These are phyloP conservation scores for Penicillium sp. DNA, from an alignment of 2,329 filamentous ascomycete species.

Conservation along the genomic window DNA sequence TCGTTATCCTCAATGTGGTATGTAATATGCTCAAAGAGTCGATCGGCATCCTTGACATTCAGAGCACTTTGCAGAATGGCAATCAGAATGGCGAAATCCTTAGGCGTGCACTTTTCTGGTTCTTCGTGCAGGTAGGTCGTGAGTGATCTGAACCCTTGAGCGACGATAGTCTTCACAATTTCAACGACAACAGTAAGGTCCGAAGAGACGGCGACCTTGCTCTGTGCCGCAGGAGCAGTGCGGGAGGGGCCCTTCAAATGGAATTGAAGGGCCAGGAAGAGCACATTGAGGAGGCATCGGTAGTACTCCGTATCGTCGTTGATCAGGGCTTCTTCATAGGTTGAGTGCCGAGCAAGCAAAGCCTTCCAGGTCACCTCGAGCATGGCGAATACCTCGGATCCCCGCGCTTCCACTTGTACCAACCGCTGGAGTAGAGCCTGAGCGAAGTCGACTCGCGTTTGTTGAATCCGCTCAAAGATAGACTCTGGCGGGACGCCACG, in stretches of 20 bases:
- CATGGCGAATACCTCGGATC: slow-evolving; percentile 54
- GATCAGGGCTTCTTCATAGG: slow-evolving; percentile 60
- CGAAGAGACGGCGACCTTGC: slow-evolving; percentile 39
- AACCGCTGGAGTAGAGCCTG: slow-evolving; percentile 80
- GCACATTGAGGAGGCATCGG: slow-evolving; percentile 75
- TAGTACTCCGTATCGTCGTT: slow-evolving; percentile 68
- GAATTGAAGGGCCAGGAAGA: slow-evolving; percentile 75
- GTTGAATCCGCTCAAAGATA: slow-evolving; percentile 76
- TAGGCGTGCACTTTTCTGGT: slow-evolving; percentile 63
- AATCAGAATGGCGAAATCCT: slow-evolving; percentile 83
- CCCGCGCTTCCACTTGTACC: slow-evolving; percentile 55
- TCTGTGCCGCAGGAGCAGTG: slow-evolving; percentile 34
- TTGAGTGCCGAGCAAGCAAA: slow-evolving; percentile 53
- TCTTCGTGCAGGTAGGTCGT: slow-evolving; percentile 80
- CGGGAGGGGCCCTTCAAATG: slow-evolving; percentile 39
- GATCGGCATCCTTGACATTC: slow-evolving; percentile 71
- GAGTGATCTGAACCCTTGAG: slow-evolving; percentile 76
- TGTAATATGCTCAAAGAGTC: slow-evolving; percentile 69
- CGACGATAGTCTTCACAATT: slow-evolving; percentile 75
- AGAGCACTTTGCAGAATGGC: slow-evolving; percentile 84
- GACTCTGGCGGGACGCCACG: slow-evolving; percentile 69
- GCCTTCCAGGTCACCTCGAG: slow-evolving; percentile 62
- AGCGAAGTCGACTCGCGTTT: slow-evolving; percentile 75
- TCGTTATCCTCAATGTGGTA: slow-evolving; percentile 65
- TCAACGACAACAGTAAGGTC: slow-evolving; percentile 67